Percentiles rank a stretch among this genome's conserved stretches.
These are phyloP conservation scores for Polymyxa betae DNA, from an alignment of 208 protist genomes.

Conservation along the genomic window DNA sequence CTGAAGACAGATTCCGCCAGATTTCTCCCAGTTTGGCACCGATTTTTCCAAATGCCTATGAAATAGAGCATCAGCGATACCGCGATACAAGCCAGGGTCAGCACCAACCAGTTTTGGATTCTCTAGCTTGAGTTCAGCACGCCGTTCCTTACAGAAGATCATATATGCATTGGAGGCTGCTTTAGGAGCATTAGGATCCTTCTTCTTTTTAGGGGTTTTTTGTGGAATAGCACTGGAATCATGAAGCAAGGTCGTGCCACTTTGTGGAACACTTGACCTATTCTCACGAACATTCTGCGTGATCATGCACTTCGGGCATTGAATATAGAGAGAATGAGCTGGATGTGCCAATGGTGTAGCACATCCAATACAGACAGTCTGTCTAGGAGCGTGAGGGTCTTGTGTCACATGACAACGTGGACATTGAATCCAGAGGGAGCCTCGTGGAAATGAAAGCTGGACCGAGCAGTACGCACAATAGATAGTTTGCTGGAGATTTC, in stretches of 20 bases:
- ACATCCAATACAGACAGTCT: slow-evolving; percentile 50
- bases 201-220: slow-evolving; percentile 54
- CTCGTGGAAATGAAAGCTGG: slow-evolving; percentile 53
- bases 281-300: slow-evolving; percentile 55
- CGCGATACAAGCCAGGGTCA: background rate
- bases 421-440: slow-evolving; percentile 61
- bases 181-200: slow-evolving; percentile 61
- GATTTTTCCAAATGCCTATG: slow-evolving; percentile 58
- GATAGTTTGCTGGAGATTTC: slow-evolving; percentile 15
- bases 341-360: slow-evolving; percentile 56
- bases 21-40: slow-evolving; percentile 62
- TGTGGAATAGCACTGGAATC: background rate
- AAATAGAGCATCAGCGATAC: background rate
- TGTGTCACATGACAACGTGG: slow-evolving; percentile 53
- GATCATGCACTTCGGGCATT: slow-evolving; percentile 62
- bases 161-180: slow-evolving; percentile 61
- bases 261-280: background rate
- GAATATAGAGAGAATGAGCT: slow-evolving; percentile 56
- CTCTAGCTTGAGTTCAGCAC: slow-evolving; percentile 53
- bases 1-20: slow-evolving; percentile 57
- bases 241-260: background rate
- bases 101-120: slow-evolving; percentile 52
- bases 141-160: slow-evolving; percentile 62
- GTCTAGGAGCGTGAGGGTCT: slow-evolving; percentile 55
- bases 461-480: slow-evolving; percentile 56